Conservation (phyloP, 495 filamentous ascomycete genomes). For the Lichina pygmaea region DNA sequence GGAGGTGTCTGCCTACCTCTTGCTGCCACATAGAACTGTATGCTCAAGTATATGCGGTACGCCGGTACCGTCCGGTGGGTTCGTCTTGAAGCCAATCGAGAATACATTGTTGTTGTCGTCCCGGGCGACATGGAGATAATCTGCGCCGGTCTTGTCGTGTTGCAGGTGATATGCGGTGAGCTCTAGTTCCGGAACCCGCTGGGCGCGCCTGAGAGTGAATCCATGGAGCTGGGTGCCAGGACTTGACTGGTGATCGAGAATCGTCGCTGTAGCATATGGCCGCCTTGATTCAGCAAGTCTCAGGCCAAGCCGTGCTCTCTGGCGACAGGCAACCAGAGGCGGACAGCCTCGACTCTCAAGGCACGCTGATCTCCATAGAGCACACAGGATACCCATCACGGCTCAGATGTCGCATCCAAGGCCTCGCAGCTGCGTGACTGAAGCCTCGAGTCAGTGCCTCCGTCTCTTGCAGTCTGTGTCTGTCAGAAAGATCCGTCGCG, state of each 20-base stretch:
- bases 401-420: too few relatives aligned
- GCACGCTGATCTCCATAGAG: not conserved
- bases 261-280: conserved; percentile 38
- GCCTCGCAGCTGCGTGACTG: too few relatives aligned
- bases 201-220: conserved; percentile 66
- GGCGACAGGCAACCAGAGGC: not conserved
- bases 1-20: conserved; percentile 33
- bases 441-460: too few relatives aligned
- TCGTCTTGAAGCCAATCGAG: conserved; percentile 96
- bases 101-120: conserved; percentile 99
- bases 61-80: conserved; percentile 85
- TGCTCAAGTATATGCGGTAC: conserved; percentile 96
- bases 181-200: conserved; percentile 83
- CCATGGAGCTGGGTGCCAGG: conserved; percentile 71
- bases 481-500: too few relatives aligned
- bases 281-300: conserved; percentile 18
- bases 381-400: not conserved
- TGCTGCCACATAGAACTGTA: conserved; percentile 85
- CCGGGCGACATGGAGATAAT: conserved; percentile 81
- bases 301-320: conserved; percentile 17
- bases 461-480: too few relatives aligned
- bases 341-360: not conserved
- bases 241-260: conserved; percentile 41
- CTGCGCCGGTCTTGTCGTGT: conserved; percentile 82
- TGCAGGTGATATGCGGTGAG: conserved; percentile 68